phyloP scores from a whole-genome alignment of 352 stramenopile species.

The Plasmopara viticola region DNA sequence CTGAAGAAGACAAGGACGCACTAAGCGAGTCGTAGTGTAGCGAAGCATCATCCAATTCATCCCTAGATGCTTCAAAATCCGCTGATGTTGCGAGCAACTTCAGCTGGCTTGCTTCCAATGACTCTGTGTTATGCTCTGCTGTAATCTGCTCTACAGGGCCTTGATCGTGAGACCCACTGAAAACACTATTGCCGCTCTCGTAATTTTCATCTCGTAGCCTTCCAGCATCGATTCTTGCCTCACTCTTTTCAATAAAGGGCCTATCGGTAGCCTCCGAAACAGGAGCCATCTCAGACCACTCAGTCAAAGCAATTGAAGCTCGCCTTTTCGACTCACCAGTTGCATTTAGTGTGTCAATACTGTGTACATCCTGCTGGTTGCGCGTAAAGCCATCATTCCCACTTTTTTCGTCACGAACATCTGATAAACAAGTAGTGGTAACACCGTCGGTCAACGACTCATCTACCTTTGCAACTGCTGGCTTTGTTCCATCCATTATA shows the following conservation, averaged over 20 bases:
- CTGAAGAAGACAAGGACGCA: background rate
- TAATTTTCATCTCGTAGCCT: conserved; percentile 6
- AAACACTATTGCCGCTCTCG: conserved; percentile 5
- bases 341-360: background rate
- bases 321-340: conserved; percentile 1
- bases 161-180: background rate
- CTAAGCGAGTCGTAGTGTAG: conserved; percentile 3
- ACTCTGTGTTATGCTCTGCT: conserved; percentile 1
- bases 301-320: conserved; percentile 1
- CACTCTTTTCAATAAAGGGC: conserved; percentile 1
- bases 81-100: background rate
- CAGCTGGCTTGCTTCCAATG: background rate
- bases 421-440: background rate
- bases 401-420: conserved; percentile 1
- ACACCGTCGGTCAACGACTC: background rate
- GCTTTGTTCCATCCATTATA: background rate
- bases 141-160: conserved; percentile 2
- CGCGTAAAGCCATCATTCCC: background rate
- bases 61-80: background rate
- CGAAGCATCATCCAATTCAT: conserved; percentile 1
- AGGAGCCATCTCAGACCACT: background rate
- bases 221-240: conserved; percentile 1
- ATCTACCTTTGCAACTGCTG: conserved; percentile 1
- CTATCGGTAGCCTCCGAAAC: background rate
- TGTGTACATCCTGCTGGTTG: background rate